A percentile compares a stretch with the other conserved stretches of the same genome.
Evolutionary conservation across 2,329 filamentous ascomycete genomes (phyloP).

Genomic region (Microsporum canis): DNA sequence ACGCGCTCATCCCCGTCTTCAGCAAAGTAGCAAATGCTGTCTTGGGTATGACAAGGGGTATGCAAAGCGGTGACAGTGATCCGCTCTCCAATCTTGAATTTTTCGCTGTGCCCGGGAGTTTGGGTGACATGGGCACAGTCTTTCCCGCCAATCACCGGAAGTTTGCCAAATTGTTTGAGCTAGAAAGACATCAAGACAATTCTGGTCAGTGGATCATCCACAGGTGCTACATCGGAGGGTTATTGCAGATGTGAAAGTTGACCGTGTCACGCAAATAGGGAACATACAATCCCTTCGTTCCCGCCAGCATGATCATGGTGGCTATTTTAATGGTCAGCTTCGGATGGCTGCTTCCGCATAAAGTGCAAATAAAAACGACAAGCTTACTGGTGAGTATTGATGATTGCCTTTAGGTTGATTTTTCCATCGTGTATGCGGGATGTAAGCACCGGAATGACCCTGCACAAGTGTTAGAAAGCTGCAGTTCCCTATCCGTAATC

Average conservation of each 20-base stretch:
- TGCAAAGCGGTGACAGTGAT: conserved; percentile 81
- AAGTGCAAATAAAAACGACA: not conserved
- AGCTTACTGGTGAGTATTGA: conserved; percentile 92
- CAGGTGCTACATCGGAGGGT: not conserved
- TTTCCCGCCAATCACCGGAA: conserved; percentile 66
- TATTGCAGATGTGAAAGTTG: not conserved
- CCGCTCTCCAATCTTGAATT: conserved; percentile 66
- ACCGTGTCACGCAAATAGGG: not conserved
- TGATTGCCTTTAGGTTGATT: conserved; percentile 76
- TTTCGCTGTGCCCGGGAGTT: conserved; percentile 63
- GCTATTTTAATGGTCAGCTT: conserved; percentile 37
- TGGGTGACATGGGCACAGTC: conserved; percentile 70
- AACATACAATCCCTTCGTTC: conserved; percentile 64
- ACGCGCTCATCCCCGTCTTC: conserved; percentile 62
- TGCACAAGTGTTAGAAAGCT: conserved; percentile 21
- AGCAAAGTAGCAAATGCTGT: conserved; percentile 92
- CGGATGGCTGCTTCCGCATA: not conserved
- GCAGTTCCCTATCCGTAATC: not conserved
- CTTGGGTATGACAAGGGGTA: conserved; percentile 95
- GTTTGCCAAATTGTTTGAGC: conserved; percentile 48
- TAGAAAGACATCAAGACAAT: conserved; percentile 19
- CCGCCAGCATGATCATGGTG: conserved; percentile 93
- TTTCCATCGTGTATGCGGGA: conserved; percentile 57
- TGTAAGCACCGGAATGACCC: conserved; percentile 56
- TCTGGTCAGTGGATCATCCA: conserved; percentile 5